phyloP scores from a whole-genome alignment of 768 basidiomycete genomes.

The Inosperma sp. region DNA sequence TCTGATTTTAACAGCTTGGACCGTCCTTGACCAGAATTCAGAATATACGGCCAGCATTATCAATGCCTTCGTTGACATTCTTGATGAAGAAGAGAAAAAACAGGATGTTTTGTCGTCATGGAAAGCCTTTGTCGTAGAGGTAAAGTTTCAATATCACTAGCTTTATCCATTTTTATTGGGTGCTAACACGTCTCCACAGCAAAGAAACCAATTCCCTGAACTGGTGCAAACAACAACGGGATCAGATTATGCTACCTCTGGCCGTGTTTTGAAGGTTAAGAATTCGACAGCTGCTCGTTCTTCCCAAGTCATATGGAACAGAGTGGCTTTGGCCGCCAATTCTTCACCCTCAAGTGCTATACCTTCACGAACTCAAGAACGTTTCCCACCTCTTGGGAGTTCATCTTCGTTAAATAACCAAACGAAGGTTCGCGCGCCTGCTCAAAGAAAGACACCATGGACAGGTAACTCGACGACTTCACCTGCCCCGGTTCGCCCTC shows the following conservation, averaged over 20 bases:
- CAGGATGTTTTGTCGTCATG: slow-evolving; percentile 68
- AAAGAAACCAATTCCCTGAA: slow-evolving; percentile 83
- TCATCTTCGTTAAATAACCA: slow-evolving; percentile 20
- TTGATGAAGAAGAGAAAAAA: slow-evolving; percentile 85
- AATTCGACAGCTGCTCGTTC: slow-evolving; percentile 60
- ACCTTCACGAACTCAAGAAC: slow-evolving; percentile 23
- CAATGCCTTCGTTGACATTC: slow-evolving; percentile 66
- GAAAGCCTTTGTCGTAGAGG: slow-evolving; percentile 83
- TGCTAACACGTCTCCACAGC: slow-evolving; percentile 41
- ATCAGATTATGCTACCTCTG: slow-evolving; percentile 70
- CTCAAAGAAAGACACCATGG: slow-evolving; percentile 61
- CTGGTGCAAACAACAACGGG: slow-evolving; percentile 55
- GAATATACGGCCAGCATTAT: slow-evolving; percentile 75
- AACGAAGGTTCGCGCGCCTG: slow-evolving; percentile 41
- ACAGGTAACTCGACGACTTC: slow-evolving; percentile 35
- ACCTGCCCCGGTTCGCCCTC: slow-evolving; percentile 13
- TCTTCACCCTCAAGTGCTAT: slow-evolving; percentile 33
- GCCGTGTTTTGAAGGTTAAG: slow-evolving; percentile 81
- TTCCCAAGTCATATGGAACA: slow-evolving; percentile 74
- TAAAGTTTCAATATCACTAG: slow-evolving; percentile 26
- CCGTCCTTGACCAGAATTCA: slow-evolving; percentile 44
- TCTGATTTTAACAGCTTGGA: slow-evolving; percentile 86
- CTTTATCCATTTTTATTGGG: not conserved
- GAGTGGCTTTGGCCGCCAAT: slow-evolving; percentile 78
- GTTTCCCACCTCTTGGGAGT: slow-evolving; percentile 34